Percentiles rank a stretch among this genome's conserved stretches.
Evolutionary conservation across 2,329 filamentous ascomycete species (phyloP).

Genomic region (Dothistroma pini): DNA sequence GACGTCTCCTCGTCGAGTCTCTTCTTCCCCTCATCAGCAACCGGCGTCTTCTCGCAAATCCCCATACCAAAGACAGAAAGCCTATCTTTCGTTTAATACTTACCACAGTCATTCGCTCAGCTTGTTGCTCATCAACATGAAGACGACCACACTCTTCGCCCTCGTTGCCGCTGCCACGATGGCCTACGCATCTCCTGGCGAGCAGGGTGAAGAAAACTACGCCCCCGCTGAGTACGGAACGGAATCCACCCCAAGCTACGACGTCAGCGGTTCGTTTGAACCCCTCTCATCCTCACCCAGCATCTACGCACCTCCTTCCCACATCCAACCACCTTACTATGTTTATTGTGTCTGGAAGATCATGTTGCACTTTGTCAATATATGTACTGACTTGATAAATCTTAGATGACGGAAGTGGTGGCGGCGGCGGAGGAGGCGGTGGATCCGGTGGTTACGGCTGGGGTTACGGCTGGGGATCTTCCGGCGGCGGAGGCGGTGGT

Average conservation of each 20-base stretch:
- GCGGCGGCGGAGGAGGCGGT: not conserved
- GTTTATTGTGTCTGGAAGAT: no score
- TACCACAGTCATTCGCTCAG: slow-evolving; percentile 4
- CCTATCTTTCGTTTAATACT: not conserved
- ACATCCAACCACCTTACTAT: not conserved
- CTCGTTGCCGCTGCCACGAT: slow-evolving; percentile 3
- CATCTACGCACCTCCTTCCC: not conserved
- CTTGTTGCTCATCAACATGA: slow-evolving; percentile 3
- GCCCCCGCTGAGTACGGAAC: not conserved
- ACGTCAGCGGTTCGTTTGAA: not conserved
- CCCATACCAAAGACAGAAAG: not conserved
- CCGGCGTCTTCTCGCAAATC: not conserved
- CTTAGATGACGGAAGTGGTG: not conserved
- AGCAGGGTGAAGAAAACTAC: not conserved
- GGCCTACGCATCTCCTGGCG: not conserved
- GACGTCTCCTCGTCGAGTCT: not conserved
- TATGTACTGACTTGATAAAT: not conserved
- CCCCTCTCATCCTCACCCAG: not conserved
- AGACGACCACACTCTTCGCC: slow-evolving; percentile 2
- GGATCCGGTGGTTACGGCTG: not conserved
- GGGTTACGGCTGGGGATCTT: not conserved
- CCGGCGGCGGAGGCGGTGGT: not conserved
- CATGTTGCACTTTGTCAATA: not conserved
- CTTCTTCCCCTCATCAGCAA: not conserved
- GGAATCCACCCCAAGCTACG: no score